Base-by-base conservation (phyloP, 352 stramenopile genomes). In the Phytophthora sp. region DNA sequence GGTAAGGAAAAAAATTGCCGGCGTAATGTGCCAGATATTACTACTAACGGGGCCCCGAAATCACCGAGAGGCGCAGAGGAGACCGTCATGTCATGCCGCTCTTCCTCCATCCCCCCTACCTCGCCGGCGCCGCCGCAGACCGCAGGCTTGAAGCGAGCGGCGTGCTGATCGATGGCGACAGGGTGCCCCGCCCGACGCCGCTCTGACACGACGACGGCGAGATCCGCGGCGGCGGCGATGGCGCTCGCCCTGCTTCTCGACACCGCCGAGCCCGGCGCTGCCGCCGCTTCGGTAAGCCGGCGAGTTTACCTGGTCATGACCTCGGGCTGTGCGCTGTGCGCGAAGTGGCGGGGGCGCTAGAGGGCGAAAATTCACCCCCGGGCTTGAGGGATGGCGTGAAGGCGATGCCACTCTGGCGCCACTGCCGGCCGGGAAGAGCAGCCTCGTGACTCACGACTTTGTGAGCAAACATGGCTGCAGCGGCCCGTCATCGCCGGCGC, bases 21-120 rank as follows among this genome's bases (percentile, higher is more conserved):
- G n/a, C n/a, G n/a, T n/a, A n/a, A n/a, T n/a, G n/a, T n/a, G n/a
- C n/a, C n/a, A n/a, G n/a, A n/a, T n/a, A n/a, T n/a, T n/a, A n/a
- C n/a, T n/a, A n/a, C n/a, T 56, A 90, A 90, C 23, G 23, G 42
- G 5, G n/a, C 12, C 43, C 24, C 24, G 24, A 51, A 51, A 23
- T 35, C 24, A 51, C 23, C 26, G 23, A 15, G 15, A 6, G 23
- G 21, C 23, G 24, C 13, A 24, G 12, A 15, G 23, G 4, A 9
- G 41, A 8, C 7, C 12, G 23, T 12, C 26, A 15, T 26, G 21
- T 34, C 43, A 37, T 20, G 37, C 50, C 34, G n/a, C n/a, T 5
- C 23, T 30, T 38, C 27, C 35, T 48, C 27, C 41, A 52, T 53
- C 34, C 13, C 17, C 26, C 21, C 5, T 23, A n/a, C 49, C 49